phyloP scores from a whole-genome alignment of 306 rosid genomes.

The Vigna mungo region DNA sequence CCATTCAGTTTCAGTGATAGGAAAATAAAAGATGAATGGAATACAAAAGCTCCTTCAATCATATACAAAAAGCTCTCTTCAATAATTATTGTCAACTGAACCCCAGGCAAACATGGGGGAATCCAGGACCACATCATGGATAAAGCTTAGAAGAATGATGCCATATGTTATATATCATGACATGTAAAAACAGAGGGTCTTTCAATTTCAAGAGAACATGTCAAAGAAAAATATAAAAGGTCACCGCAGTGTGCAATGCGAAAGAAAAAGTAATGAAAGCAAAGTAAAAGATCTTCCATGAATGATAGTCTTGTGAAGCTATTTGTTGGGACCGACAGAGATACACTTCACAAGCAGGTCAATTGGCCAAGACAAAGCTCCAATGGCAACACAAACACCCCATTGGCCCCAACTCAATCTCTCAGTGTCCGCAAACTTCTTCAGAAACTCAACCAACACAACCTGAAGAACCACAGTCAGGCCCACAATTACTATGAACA shows the following conservation, averaged over 20 bases:
- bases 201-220: too few relatives aligned
- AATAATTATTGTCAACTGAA: too few relatives aligned
- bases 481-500: slow-evolving; percentile 14
- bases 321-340: background rate
- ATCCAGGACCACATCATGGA: too few relatives aligned
- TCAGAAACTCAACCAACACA: slow-evolving; percentile 17
- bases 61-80: too few relatives aligned
- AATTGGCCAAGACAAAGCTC: slow-evolving; percentile 27
- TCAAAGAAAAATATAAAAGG: background rate
- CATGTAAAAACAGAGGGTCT: too few relatives aligned
- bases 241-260: background rate
- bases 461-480: background rate
- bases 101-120: too few relatives aligned
- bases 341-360: slow-evolving; percentile 1
- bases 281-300: too few relatives aligned
- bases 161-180: background rate
- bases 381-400: slow-evolving; percentile 15
- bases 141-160: too few relatives aligned
- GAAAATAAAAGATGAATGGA: too few relatives aligned
- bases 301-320: background rate
- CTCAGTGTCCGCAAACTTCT: slow-evolving; percentile 15
- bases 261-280: background rate
- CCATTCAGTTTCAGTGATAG: too few relatives aligned
- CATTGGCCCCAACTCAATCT: slow-evolving; percentile 18
- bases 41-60: too few relatives aligned